phyloP scores from a whole-genome alignment of 2,329 filamentous ascomycete genomes.

The Paecilomyces sp. region DNA sequence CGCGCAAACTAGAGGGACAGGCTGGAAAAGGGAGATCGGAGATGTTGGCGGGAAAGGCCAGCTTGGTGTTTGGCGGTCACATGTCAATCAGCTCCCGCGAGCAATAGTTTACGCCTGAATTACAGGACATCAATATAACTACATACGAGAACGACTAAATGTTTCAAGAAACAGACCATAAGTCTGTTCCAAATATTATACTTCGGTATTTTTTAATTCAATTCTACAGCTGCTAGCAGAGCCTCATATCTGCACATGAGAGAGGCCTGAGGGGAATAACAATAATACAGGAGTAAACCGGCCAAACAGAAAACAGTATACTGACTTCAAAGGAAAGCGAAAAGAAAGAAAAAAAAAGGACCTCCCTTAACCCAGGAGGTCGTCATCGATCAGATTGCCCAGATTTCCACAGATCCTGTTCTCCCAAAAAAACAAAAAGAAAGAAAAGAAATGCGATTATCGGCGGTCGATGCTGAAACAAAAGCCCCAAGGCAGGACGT shows the following conservation, averaged over 20 bases:
- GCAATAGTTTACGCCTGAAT: background rate
- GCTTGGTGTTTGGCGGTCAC: conserved; percentile 19
- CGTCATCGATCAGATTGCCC: background rate
- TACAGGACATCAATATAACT: background rate
- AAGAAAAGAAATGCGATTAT: conserved; percentile 1
- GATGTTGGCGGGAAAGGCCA: conserved; percentile 15
- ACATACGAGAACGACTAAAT: background rate
- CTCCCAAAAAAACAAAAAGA: conserved; percentile 4
- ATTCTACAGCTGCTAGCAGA: background rate
- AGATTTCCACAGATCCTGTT: conserved; percentile 4
- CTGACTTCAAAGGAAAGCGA: background rate
- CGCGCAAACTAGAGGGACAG: background rate
- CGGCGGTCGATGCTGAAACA: background rate
- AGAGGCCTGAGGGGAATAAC: background rate
- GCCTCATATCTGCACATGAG: background rate
- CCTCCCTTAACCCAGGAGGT: conserved; percentile 3
- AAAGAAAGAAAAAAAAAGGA: conserved; percentile 7
- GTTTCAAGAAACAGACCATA: background rate
- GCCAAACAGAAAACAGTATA: conserved; percentile 1
- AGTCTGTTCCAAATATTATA: background rate
- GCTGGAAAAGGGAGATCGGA: background rate
- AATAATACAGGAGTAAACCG: background rate
- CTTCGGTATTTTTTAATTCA: background rate
- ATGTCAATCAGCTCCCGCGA: conserved; percentile 5
- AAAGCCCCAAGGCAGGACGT: background rate